Evolutionary conservation across 345 rosid genomes (phyloP), one percentile per base, ranked within the genome.

Genomic region (Odontarrhena argentea): DNA sequence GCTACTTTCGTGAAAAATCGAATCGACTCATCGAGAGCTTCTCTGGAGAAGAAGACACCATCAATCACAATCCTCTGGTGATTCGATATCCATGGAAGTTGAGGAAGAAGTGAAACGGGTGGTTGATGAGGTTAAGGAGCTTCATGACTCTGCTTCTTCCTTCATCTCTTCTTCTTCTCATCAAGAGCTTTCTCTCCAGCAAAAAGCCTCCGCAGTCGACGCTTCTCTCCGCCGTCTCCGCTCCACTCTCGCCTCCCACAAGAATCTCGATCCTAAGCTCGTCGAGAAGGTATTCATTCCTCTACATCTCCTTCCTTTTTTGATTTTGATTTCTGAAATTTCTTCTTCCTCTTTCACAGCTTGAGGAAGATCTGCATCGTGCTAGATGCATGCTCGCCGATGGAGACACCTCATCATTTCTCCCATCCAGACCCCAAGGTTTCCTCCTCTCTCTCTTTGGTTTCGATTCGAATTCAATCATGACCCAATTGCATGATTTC

Each of bases 391-490:
- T 88, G 44, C 41, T 91, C 50, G 70, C 63, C 44, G 99, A 94
- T 74, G 97, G 99, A 58, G 97, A 94, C 24, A 81, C 91, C 49
- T 81, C 99, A 52, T 70, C 87, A 51, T 91, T 94, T 73, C 91
- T 91, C 40, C 96, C 97, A 47, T 41, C 76, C 46, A 85, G 81
- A 51, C 57, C 88, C 55, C 86, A 94, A 74, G 99, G 99, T 85
- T 42, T 50, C 7, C 34, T 26, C 41, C 25, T 28, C 14, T 12
- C 8, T 38, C 9, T 12, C 15, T 53, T 8, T 22, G 18, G 6
- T 51, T 50, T 42, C 4, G 37, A 55, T 28, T 61, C 2, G 32
- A 3, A 7, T 2, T 8, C 32, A 18, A 3, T 15, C 1, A 7
- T 63, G 60, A 49, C 60, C 22, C 2, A 12, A 15, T 50, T 44